phyloP scores from a whole-genome alignment of 1,284 basidiomycete species.

The Leccinum subrobustum region DNA sequence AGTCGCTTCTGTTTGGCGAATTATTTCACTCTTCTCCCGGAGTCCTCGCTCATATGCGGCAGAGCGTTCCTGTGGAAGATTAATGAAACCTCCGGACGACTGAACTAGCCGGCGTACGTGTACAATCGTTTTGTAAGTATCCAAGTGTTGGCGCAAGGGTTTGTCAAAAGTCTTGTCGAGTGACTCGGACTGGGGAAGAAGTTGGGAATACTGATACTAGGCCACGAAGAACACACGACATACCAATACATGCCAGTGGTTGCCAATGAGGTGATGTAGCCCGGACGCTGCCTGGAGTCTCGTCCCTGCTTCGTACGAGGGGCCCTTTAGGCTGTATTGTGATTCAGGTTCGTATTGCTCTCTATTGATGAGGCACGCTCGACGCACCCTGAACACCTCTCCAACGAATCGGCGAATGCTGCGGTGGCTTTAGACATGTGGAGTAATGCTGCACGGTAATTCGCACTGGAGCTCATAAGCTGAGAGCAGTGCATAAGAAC shows the following conservation, averaged over 20 bases:
- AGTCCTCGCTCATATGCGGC: constrained; percentile 76
- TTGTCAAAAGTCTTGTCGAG: constrained; percentile 90
- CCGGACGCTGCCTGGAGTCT: constrained; percentile 84
- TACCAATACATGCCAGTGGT: constrained; percentile 90
- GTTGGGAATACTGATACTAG: constrained; percentile 4
- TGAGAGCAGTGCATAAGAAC: constrained; percentile 36
- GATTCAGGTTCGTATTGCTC: constrained; percentile 3
- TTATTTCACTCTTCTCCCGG: constrained; percentile 80
- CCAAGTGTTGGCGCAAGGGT: constrained; percentile 81
- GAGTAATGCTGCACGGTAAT: constrained; percentile 82
- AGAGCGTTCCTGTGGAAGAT: constrained; percentile 64
- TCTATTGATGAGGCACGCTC: background rate
- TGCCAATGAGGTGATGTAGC: constrained; percentile 88
- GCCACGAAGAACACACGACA: constrained; percentile 26
- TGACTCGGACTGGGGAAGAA: constrained; percentile 63
- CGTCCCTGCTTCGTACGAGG: constrained; percentile 75
- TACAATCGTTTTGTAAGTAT: constrained; percentile 75
- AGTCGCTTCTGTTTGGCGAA: constrained; percentile 85
- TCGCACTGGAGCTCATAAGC: constrained; percentile 78
- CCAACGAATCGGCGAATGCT: constrained; percentile 84
- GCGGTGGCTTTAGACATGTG: constrained; percentile 86
- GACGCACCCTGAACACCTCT: constrained; percentile 75
- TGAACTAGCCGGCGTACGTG: constrained; percentile 47
- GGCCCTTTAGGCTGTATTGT: constrained; percentile 67
- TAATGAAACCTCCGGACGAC: constrained; percentile 1